Conservation (phyloP, 2,329 filamentous ascomycete species). For the Microascus cirrosus region DNA sequence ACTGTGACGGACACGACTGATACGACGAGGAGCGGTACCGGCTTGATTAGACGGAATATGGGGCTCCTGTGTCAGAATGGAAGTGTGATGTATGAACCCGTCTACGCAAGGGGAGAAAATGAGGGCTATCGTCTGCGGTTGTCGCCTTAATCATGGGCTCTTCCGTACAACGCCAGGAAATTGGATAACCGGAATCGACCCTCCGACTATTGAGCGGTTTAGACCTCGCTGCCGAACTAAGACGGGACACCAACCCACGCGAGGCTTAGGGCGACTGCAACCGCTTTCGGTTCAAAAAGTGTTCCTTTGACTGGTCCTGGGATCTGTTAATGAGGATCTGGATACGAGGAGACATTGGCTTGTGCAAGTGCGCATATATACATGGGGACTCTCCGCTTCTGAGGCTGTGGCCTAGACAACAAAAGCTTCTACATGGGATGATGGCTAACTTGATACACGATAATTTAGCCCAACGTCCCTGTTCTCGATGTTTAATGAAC, state of each 20-base stretch:
- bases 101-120: no score
- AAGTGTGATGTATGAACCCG: no score
- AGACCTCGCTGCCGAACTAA: neutral
- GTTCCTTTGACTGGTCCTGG: neutral
- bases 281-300: neutral
- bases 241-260: neutral
- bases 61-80: no score
- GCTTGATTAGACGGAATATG: neutral
- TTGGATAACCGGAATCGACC: neutral
- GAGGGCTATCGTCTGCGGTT: neutral
- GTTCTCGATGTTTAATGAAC: constrained; percentile 64
- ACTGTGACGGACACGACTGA: neutral
- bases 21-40: neutral
- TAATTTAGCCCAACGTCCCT: constrained; percentile 58
- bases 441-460: neutral
- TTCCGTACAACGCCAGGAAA: neutral
- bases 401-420: no score
- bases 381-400: neutral
- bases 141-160: neutral
- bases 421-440: neutral
- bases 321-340: neutral
- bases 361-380: neutral
- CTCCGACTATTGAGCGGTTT: neutral
- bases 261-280: neutral
- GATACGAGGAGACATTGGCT: neutral